These are phyloP conservation scores for Hypomontagnella monticulosa DNA, from an alignment of 495 filamentous ascomycete species.

Conservation along the genomic window DNA sequence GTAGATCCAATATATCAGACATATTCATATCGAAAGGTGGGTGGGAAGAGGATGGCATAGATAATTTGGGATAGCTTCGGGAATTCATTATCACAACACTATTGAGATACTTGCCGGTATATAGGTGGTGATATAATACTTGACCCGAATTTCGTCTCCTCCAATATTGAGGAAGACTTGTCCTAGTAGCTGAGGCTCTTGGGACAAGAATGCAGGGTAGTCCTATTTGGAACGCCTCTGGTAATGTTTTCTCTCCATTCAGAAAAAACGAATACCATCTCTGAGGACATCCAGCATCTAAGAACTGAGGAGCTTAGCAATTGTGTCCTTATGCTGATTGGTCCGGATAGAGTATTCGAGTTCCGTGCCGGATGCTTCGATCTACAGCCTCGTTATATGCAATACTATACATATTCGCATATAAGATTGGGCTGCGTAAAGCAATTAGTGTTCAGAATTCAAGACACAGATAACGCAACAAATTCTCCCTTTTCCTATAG, in stretches of 20 bases:
- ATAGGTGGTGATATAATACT: too few species aligned
- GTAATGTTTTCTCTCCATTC: neutral
- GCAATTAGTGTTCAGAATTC: too few species aligned
- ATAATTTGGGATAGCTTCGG: too few species aligned
- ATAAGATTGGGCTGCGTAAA: too few species aligned
- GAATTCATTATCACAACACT: constrained; percentile 4
- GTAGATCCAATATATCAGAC: constrained; percentile 24
- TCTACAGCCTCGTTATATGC: too few species aligned
- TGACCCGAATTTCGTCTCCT: too few species aligned
- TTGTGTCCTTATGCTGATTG: constrained; percentile 1
- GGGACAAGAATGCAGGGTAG: neutral
- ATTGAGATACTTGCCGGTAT: neutral
- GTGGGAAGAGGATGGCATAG: neutral
- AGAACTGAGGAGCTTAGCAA: neutral
- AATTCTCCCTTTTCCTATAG: too few species aligned
- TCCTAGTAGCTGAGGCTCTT: constrained; percentile 16
- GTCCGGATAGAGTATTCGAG: constrained; percentile 1
- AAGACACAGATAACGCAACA: too few species aligned
- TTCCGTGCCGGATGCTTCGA: neutral
- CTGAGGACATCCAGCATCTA: neutral
- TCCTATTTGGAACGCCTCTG: neutral
- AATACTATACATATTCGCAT: too few species aligned
- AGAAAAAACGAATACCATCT: too few species aligned
- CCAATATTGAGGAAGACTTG: neutral
- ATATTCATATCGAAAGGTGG: neutral